These are phyloP conservation scores for Aeschynomene evenia DNA, from an alignment of 306 rosid species.

Conservation along the genomic window DNA sequence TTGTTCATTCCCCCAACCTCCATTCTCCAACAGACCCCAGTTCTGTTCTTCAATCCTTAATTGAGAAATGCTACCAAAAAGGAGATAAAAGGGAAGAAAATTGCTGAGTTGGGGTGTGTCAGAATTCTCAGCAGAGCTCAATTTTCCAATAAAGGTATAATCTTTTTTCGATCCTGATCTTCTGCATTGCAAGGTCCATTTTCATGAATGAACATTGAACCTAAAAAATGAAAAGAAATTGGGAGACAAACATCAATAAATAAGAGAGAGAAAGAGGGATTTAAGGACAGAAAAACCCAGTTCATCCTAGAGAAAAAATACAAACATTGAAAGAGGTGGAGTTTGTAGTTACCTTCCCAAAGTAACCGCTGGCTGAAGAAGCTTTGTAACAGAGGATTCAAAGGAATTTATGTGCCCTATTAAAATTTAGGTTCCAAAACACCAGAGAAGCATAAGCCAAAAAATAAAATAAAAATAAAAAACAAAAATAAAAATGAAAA, in stretches of 20 bases:
- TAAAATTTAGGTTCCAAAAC: not conserved
- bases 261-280: not conserved
- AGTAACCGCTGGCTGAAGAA: slow-evolving; percentile 27
- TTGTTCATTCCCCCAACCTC: slow-evolving; percentile 29
- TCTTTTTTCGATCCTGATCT: slow-evolving; percentile 10
- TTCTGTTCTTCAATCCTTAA: slow-evolving; percentile 7
- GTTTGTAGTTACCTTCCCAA: slow-evolving; percentile 26
- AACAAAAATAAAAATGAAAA: no score
- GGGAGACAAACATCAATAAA: not conserved
- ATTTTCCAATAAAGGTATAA: slow-evolving; percentile 22
- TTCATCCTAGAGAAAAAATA: slow-evolving; percentile 3
- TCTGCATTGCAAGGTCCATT: slow-evolving; percentile 6
- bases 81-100: not conserved
- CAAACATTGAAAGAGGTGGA: slow-evolving; percentile 12
- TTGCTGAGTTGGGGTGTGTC: not conserved
- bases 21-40: slow-evolving; percentile 16
- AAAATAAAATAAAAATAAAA: slow-evolving; percentile 1
- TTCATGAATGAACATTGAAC: slow-evolving; percentile 19
- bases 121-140: slow-evolving; percentile 5
- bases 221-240: not conserved
- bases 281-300: slow-evolving; percentile 24
- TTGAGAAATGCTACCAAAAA: not conserved
- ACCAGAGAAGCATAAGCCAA: not conserved
- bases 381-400: slow-evolving; percentile 18
- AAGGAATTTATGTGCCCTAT: not conserved